phyloP scores from a whole-genome alignment of 208 protist genomes.

The Leishmania gerbilli region DNA sequence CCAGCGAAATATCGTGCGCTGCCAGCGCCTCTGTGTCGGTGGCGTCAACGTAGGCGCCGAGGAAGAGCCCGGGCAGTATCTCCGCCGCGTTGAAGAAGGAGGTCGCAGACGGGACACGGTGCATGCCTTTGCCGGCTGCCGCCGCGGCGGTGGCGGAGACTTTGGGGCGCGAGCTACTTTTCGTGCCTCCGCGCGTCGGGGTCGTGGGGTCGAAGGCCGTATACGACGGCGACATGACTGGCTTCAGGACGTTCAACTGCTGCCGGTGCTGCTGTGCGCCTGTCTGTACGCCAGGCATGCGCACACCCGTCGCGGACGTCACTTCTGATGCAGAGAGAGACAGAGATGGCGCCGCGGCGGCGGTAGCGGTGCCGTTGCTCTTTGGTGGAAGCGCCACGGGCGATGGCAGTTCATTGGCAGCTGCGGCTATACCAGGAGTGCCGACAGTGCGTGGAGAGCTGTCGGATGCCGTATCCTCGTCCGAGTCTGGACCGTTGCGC shows the following conservation, averaged over 20 bases:
- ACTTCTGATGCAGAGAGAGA: neutral
- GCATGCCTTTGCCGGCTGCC: neutral
- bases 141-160: neutral
- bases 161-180: neutral
- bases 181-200: neutral
- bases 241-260: neutral
- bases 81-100: constrained; percentile 51
- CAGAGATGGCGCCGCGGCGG: neutral
- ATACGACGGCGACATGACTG: neutral
- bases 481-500: neutral
- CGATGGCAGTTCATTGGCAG: neutral
- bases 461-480: neutral
- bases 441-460: neutral
- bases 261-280: neutral
- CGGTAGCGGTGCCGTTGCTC: neutral
- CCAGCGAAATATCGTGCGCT: constrained; percentile 50
- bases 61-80: constrained; percentile 70
- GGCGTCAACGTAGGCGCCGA: constrained; percentile 60
- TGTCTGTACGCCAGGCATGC: neutral
- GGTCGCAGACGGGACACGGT: neutral
- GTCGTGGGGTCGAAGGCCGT: neutral
- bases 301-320: neutral
- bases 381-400: neutral
- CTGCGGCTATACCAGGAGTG: neutral
- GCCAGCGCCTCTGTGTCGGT: constrained; percentile 40